phyloP scores from a whole-genome alignment of 2,329 filamentous ascomycete species.

The Aspergillus sp. region DNA sequence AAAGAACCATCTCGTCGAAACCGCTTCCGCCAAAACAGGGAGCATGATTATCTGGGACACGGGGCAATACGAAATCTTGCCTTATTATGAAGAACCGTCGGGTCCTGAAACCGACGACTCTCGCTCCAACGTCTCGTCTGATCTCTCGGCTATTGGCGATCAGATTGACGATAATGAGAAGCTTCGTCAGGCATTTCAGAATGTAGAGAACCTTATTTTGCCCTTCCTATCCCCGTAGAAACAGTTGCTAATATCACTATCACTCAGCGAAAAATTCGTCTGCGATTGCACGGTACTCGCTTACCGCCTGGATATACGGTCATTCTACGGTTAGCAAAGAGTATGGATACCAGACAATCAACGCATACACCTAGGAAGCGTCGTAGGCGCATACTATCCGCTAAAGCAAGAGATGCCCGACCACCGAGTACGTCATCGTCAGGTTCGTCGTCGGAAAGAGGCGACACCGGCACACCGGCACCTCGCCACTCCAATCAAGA shows the following conservation, averaged over 20 bases:
- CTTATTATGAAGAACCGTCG: constrained; percentile 35
- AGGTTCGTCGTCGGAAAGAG: constrained; percentile 11
- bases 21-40: constrained; percentile 54
- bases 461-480: not conserved
- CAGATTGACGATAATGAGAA: constrained; percentile 40
- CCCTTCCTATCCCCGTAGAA: not conserved
- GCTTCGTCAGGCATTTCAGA: constrained; percentile 53
- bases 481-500: not conserved
- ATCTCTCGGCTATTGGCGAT: constrained; percentile 3
- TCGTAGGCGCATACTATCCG: constrained; percentile 13
- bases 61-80: constrained; percentile 57
- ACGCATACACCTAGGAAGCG: constrained; percentile 20
- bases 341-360: constrained; percentile 16
- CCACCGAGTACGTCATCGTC: constrained; percentile 20
- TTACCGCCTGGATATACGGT: constrained; percentile 57
- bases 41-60: constrained; percentile 65
- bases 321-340: constrained; percentile 49
- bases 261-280: constrained; percentile 53
- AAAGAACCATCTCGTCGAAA: constrained; percentile 63
- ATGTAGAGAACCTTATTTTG: constrained; percentile 21
- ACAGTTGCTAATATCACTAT: not conserved
- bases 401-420: not conserved
- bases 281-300: constrained; percentile 55
- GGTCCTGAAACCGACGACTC: constrained; percentile 40
- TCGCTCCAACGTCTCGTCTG: constrained; percentile 21